These are phyloP conservation scores for Apiospora pterosperma DNA, from an alignment of 2,329 filamentous ascomycete species.

Conservation along the genomic window DNA sequence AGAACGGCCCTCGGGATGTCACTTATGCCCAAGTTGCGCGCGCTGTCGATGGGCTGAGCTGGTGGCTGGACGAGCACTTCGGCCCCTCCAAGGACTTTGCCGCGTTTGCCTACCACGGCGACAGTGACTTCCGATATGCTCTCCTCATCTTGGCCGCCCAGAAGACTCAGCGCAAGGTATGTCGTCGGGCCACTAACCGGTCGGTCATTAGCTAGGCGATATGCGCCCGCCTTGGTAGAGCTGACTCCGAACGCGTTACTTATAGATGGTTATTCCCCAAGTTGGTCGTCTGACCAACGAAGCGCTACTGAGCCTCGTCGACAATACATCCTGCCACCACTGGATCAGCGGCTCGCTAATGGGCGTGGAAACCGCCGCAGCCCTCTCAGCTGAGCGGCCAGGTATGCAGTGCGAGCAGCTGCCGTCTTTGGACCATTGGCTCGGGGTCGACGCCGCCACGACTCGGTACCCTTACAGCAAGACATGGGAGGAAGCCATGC, in stretches of 20 bases:
- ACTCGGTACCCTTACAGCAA: constrained; percentile 5
- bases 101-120: constrained; percentile 5
- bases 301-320: constrained; percentile 2
- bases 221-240: neutral
- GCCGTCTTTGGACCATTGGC: constrained; percentile 3
- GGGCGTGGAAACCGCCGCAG: neutral
- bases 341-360: constrained; percentile 4
- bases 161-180: neutral
- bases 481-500: constrained; percentile 5
- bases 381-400: neutral
- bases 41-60: constrained; percentile 5
- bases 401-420: neutral
- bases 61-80: constrained; percentile 5
- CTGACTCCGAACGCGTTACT: neutral
- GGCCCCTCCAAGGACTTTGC: constrained; percentile 1
- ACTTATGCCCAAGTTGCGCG: constrained; percentile 3
- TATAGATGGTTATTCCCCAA: constrained; percentile 6
- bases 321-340: neutral
- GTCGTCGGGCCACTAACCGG: neutral
- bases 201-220: neutral
- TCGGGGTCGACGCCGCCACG: neutral
- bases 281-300: constrained; percentile 2
- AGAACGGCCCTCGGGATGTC: neutral
- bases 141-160: constrained; percentile 4
- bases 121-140: constrained; percentile 6